Evolutionary conservation across 257 asterid species (phyloP).

Genomic region (Leptodermis oblonga): DNA sequence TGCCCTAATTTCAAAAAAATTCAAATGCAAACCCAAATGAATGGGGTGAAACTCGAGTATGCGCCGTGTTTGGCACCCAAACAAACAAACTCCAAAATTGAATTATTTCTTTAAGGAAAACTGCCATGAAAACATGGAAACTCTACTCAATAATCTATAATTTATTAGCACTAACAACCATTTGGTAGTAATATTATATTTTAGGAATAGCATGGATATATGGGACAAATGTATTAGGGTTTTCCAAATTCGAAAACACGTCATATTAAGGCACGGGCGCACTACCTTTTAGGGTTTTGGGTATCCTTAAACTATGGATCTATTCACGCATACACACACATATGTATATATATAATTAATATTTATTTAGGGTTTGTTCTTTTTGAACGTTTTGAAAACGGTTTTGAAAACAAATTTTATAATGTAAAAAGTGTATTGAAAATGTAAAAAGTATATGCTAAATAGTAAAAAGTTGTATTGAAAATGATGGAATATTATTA

Average conservation of each 20-base stretch:
- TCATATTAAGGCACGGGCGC: constrained; percentile 82
- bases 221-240: constrained; percentile 2
- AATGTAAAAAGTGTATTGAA: too few species aligned
- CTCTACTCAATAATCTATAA: too few species aligned
- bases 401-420: too few species aligned
- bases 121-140: constrained; percentile 1
- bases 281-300: constrained; percentile 30
- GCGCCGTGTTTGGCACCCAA: constrained; percentile 7
- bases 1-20: neutral
- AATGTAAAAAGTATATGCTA: too few species aligned
- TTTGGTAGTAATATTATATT: too few species aligned
- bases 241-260: neutral
- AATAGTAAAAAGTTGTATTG: too few species aligned
- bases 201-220: neutral
- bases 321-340: neutral
- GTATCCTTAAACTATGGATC: constrained; percentile 1
- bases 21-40: neutral
- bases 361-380: too few species aligned
- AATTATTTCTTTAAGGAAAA: neutral
- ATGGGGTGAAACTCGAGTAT: constrained; percentile 5
- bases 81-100: constrained; percentile 1
- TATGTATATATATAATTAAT: too few species aligned
- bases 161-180: too few species aligned
- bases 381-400: too few species aligned
- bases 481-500: too few species aligned